These are phyloP conservation scores for Plantago lanceolata DNA, from an alignment of 305 asterid species.

Conservation along the genomic window DNA sequence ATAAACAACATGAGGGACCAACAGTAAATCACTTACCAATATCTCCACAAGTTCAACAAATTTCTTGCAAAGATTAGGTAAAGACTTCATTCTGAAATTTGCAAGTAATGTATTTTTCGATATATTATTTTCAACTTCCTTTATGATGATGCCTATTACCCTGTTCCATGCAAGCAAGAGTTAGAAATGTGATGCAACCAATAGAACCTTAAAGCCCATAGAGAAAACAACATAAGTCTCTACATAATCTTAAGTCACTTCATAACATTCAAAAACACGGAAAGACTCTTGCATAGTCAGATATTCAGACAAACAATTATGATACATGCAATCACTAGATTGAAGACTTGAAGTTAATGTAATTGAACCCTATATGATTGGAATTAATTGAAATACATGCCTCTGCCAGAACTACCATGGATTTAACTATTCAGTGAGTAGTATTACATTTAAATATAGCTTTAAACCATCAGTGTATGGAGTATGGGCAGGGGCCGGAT, in stretches of 20 bases:
- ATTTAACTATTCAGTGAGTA: slow-evolving; percentile 6
- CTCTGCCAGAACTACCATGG: slow-evolving; percentile 1
- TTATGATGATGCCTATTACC: slow-evolving; percentile 70
- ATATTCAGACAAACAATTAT: background rate
- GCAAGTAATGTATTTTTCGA: slow-evolving; percentile 63
- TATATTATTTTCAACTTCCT: slow-evolving; percentile 77
- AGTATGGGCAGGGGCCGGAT: background rate
- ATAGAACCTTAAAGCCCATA: slow-evolving; percentile 13
- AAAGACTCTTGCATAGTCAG: background rate
- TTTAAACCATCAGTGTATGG: background rate
- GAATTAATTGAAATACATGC: background rate
- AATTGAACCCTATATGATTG: background rate
- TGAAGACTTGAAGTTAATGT: slow-evolving; percentile 1
- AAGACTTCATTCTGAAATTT: slow-evolving; percentile 75
- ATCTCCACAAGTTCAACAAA: slow-evolving; percentile 86
- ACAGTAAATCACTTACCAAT: slow-evolving; percentile 54
- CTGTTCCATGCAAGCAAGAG: slow-evolving; percentile 41
- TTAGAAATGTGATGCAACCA: slow-evolving; percentile 26
- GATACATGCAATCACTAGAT: slow-evolving; percentile 7
- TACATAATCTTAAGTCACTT: slow-evolving; percentile 9
- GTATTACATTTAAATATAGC: background rate
- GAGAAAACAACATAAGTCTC: no score
- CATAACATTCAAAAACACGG: slow-evolving; percentile 15
- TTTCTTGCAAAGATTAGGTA: slow-evolving; percentile 75
- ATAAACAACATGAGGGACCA: slow-evolving; percentile 7